Evolutionary conservation across 257 asterid genomes (phyloP).

Genomic region (Solanum microdontum): DNA sequence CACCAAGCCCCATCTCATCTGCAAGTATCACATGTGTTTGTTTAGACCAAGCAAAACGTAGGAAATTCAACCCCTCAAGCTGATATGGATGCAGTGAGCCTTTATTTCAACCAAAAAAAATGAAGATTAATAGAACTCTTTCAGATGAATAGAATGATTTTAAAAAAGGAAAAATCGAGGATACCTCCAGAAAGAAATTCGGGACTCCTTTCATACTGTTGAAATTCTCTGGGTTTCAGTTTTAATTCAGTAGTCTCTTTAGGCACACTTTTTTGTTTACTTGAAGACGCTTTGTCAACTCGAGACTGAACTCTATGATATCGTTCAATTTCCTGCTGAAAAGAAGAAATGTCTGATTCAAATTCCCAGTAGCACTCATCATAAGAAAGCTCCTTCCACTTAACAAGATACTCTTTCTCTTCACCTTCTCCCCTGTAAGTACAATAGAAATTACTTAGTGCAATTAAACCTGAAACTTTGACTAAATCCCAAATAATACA

Average conservation of each 20-base stretch:
- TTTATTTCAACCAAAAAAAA: slow-evolving; percentile 4
- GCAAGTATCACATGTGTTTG: slow-evolving; percentile 96
- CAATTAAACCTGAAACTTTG: neutral
- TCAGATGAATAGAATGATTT: neutral
- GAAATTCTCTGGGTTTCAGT: slow-evolving; percentile 72
- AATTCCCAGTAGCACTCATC: slow-evolving; percentile 97
- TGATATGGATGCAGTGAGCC: slow-evolving; percentile 98
- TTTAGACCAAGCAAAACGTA: slow-evolving; percentile 92
- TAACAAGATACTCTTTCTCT: slow-evolving; percentile 83
- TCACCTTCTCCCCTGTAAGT: slow-evolving; percentile 41
- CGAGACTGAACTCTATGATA: slow-evolving; percentile 53
- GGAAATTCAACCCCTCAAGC: slow-evolving; percentile 95
- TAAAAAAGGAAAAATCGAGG: neutral
- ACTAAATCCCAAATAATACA: neutral
- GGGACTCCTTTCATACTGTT: slow-evolving; percentile 84
- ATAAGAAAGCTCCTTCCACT: slow-evolving; percentile 96
- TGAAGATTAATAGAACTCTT: neutral
- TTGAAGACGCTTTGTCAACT: slow-evolving; percentile 6
- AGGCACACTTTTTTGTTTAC: slow-evolving; percentile 45
- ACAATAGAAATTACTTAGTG: neutral
- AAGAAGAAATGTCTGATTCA: slow-evolving; percentile 77
- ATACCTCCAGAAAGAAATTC: slow-evolving; percentile 86
- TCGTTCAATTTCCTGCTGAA: slow-evolving; percentile 66
- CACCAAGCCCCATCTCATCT: slow-evolving; percentile 99
- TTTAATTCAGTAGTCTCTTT: slow-evolving; percentile 53